Evolutionary conservation across 495 filamentous ascomycete genomes (phyloP).

Genomic region (Sphaerosporella brunnea): DNA sequence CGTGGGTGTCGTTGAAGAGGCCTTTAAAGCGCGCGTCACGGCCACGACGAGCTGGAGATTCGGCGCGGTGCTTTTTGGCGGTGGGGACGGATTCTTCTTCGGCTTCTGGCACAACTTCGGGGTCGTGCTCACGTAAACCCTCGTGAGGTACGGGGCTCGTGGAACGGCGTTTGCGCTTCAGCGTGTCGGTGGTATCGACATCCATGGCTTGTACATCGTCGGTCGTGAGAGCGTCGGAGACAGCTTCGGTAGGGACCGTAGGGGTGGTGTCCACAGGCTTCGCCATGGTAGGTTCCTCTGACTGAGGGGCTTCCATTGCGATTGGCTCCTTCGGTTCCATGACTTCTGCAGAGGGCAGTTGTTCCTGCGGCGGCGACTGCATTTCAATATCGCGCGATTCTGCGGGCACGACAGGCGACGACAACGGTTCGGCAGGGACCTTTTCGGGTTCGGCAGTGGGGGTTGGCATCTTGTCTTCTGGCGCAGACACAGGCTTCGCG

Average conservation of each 20-base stretch:
- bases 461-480: neutral
- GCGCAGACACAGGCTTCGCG: neutral
- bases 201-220: slow-evolving; percentile 17
- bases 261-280: slow-evolving; percentile 1
- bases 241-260: neutral
- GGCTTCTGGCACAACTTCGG: neutral
- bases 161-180: slow-evolving; percentile 59
- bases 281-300: slow-evolving; percentile 5
- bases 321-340: neutral
- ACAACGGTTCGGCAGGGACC: neutral
- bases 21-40: slow-evolving; percentile 37
- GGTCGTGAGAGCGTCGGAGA: neutral
- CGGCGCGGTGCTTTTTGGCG: slow-evolving; percentile 15
- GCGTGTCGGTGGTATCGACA: slow-evolving; percentile 30
- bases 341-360: neutral
- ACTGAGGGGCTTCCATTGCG: neutral
- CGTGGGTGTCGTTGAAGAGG: slow-evolving; percentile 30
- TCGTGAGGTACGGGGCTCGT: slow-evolving; percentile 47
- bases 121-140: neutral
- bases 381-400: neutral
- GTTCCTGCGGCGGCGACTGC: slow-evolving; percentile 9
- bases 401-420: neutral
- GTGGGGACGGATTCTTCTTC: slow-evolving; percentile 1
- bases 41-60: slow-evolving; percentile 16
- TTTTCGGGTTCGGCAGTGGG: neutral